Conservation (phyloP, 2,329 filamentous ascomycete species). For the Fusarium gaditjirri region DNA sequence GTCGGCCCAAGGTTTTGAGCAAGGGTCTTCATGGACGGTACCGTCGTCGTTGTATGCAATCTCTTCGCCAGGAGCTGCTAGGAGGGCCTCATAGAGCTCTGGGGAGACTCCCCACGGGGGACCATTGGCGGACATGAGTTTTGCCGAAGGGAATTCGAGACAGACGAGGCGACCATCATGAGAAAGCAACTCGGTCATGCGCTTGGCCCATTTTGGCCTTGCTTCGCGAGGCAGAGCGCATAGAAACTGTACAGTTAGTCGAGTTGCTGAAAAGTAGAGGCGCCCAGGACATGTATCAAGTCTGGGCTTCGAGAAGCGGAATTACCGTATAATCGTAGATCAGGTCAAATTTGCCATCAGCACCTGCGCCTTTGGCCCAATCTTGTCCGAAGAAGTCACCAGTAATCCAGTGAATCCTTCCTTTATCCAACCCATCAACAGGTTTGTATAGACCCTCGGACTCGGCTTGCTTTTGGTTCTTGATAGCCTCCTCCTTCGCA, state of each 20-base stretch:
- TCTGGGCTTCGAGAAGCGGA: background rate
- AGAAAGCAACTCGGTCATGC: slow-evolving; percentile 62
- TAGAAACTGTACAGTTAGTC: slow-evolving; percentile 62
- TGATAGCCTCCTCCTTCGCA: slow-evolving; percentile 58
- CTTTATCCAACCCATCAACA: slow-evolving; percentile 54
- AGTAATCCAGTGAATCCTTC: slow-evolving; percentile 64
- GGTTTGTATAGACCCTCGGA: slow-evolving; percentile 57
- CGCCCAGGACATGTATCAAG: background rate
- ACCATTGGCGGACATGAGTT: slow-evolving; percentile 71
- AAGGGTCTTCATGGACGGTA: slow-evolving; percentile 54
- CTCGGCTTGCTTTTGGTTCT: slow-evolving; percentile 54
- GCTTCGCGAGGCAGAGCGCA: slow-evolving; percentile 67
- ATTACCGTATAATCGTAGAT: slow-evolving; percentile 72
- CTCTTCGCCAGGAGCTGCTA: slow-evolving; percentile 75
- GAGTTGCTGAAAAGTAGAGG: slow-evolving; percentile 3
- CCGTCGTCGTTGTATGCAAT: slow-evolving; percentile 66
- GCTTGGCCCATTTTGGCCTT: slow-evolving; percentile 64
- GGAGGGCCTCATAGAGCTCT: slow-evolving; percentile 76
- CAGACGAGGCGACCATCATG: slow-evolving; percentile 65
- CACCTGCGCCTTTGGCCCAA: slow-evolving; percentile 60
- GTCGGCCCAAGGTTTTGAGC: slow-evolving; percentile 52
- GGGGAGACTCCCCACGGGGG: slow-evolving; percentile 79
- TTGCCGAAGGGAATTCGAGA: slow-evolving; percentile 82
- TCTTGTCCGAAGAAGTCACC: slow-evolving; percentile 75
- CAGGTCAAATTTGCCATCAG: slow-evolving; percentile 68